phyloP scores from a whole-genome alignment of 306 rosid genomes.

The Trifolium pratense region DNA sequence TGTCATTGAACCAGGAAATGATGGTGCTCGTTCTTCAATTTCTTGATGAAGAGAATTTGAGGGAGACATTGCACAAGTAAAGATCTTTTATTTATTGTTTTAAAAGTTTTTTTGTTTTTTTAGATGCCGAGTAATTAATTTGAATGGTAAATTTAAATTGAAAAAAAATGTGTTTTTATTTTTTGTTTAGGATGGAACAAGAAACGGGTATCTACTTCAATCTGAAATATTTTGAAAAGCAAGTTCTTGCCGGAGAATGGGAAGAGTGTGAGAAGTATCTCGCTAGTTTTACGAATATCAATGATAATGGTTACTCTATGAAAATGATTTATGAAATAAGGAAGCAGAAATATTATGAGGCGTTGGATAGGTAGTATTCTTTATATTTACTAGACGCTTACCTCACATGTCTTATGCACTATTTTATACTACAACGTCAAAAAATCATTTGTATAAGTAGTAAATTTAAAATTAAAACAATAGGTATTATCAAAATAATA shows the following conservation, averaged over 20 bases:
- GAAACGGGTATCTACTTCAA: slow-evolving; percentile 78
- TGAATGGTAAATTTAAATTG: too few relatives aligned
- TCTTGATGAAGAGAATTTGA: slow-evolving; percentile 73
- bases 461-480: too few relatives aligned
- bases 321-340: slow-evolving; percentile 74
- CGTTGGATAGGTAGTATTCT: slow-evolving; percentile 62
- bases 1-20: slow-evolving; percentile 66
- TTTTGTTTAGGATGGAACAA: slow-evolving; percentile 62
- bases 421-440: too few relatives aligned
- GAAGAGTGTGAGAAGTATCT: slow-evolving; percentile 78
- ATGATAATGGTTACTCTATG: slow-evolving; percentile 75
- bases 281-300: slow-evolving; percentile 65
- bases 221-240: slow-evolving; percentile 77
- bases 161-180: background rate
- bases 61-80: slow-evolving; percentile 73
- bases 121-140: too few relatives aligned
- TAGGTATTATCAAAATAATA: too few relatives aligned
- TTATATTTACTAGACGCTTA: too few relatives aligned
- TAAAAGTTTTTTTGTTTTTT: background rate
- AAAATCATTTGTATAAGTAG: too few relatives aligned
- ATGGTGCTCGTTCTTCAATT: slow-evolving; percentile 77
- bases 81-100: background rate
- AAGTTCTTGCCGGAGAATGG: slow-evolving; percentile 72
- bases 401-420: too few relatives aligned
- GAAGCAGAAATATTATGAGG: slow-evolving; percentile 90